These are phyloP conservation scores for Cenococcum geophilum DNA, from an alignment of 495 filamentous ascomycete species.

Conservation along the genomic window DNA sequence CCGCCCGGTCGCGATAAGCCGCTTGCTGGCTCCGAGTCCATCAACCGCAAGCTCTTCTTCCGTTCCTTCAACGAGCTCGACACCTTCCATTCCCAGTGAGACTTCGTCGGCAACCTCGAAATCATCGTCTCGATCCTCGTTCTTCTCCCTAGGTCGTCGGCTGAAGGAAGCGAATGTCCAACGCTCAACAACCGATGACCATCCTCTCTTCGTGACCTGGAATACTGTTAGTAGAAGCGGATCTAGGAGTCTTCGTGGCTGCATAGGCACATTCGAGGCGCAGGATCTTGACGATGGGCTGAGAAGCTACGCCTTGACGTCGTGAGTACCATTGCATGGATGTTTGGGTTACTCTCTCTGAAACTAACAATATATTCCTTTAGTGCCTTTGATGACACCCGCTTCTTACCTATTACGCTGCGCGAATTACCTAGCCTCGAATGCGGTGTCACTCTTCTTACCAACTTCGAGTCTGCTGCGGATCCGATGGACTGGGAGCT, in stretches of 20 bases:
- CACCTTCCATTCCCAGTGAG: slow-evolving; percentile 35
- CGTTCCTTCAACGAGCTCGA: slow-evolving; percentile 42
- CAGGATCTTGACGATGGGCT: slow-evolving; percentile 69
- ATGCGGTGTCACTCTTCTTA: slow-evolving; percentile 43
- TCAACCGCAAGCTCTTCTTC: slow-evolving; percentile 41
- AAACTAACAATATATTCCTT: slow-evolving; percentile 3
- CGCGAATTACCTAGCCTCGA: slow-evolving; percentile 57
- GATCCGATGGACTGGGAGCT: slow-evolving; percentile 79
- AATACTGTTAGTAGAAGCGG: slow-evolving; percentile 59
- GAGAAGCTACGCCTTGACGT: slow-evolving; percentile 75
- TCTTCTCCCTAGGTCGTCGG: slow-evolving; percentile 39
- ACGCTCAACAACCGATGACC: slow-evolving; percentile 30
- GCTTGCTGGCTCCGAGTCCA: slow-evolving; percentile 37
- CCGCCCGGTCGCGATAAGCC: slow-evolving; percentile 32
- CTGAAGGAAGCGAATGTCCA: slow-evolving; percentile 25
- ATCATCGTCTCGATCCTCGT: slow-evolving; percentile 42
- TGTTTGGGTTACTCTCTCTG: neutral
- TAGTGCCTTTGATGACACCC: slow-evolving; percentile 78
- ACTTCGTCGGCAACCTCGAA: slow-evolving; percentile 45
- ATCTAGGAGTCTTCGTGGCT: slow-evolving; percentile 71
- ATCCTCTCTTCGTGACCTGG: slow-evolving; percentile 93
- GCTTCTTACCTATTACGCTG: slow-evolving; percentile 67
- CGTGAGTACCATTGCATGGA: slow-evolving; percentile 44
- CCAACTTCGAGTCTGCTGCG: slow-evolving; percentile 44
- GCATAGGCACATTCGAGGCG: slow-evolving; percentile 91